These are phyloP conservation scores for Pichia sp. DNA, from an alignment of 1,139 yeast genomes.

Conservation along the genomic window DNA sequence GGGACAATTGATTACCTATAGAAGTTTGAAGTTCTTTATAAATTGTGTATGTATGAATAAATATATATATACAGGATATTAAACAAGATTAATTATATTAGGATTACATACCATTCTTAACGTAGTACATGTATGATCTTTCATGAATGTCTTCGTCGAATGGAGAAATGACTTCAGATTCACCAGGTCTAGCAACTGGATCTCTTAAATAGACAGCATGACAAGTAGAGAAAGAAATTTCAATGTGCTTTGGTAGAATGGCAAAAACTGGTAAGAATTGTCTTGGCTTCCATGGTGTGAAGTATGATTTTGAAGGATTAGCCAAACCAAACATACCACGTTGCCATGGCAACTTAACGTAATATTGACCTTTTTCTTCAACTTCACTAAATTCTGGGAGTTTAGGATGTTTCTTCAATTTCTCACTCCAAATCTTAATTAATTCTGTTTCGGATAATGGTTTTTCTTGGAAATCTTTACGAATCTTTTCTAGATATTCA, in stretches of 20 bases:
- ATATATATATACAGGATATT: not conserved
- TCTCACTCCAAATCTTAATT: constrained; percentile 40
- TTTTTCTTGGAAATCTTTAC: constrained; percentile 27
- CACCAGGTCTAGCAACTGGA: constrained; percentile 96
- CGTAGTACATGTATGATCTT: constrained; percentile 93
- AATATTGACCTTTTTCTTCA: constrained; percentile 51
- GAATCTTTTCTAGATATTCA: constrained; percentile 40
- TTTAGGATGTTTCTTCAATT: constrained; percentile 39
- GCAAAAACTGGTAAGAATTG: constrained; percentile 92
- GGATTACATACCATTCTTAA: constrained; percentile 58
- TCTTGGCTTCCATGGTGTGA: constrained; percentile 96
- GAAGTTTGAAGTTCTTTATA: not conserved
- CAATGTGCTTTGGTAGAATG: constrained; percentile 84
- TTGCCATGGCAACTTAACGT: constrained; percentile 65
- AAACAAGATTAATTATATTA: not conserved
- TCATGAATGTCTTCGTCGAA: constrained; percentile 79
- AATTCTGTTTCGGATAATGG: constrained; percentile 24
- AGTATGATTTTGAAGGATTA: constrained; percentile 70
- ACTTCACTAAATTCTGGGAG: constrained; percentile 37
- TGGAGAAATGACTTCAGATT: constrained; percentile 92
- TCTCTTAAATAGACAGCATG: constrained; percentile 94
- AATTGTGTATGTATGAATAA: not conserved
- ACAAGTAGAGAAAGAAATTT: constrained; percentile 82
- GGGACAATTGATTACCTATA: not conserved
- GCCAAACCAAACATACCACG: constrained; percentile 68